Conservation (phyloP, 371 early-diverging fungal species). For the Circinella minor region DNA sequence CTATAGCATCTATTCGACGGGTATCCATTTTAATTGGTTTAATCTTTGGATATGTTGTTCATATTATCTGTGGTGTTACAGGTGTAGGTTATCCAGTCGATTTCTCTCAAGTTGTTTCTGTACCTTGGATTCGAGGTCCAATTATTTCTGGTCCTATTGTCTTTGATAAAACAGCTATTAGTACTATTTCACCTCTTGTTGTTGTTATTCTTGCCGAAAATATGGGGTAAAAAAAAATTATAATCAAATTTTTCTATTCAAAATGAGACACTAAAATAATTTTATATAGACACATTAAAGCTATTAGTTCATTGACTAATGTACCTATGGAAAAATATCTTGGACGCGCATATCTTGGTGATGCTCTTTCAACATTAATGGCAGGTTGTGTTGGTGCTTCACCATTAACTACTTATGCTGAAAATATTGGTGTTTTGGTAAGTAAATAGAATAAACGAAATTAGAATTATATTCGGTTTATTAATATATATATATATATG, state of each 20-base stretch:
- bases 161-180: conserved; percentile 53
- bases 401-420: conserved; percentile 62
- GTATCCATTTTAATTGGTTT: conserved; percentile 57
- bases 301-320: conserved; percentile 56
- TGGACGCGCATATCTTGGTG: conserved; percentile 61
- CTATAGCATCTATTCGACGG: conserved; percentile 22
- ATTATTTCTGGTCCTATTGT: conserved; percentile 16
- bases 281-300: conserved; percentile 52
- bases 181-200: conserved; percentile 58
- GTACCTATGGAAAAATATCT: conserved; percentile 50
- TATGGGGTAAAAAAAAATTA: conserved; percentile 24
- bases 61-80: conserved; percentile 44
- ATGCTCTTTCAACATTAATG: conserved; percentile 61
- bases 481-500: neutral
- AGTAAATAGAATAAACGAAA: neutral
- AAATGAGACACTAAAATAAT: neutral
- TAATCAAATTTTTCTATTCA: neutral
- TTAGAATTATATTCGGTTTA: too few relatives aligned
- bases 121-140: conserved; percentile 24
- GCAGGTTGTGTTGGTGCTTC: conserved; percentile 53
- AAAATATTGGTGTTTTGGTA: conserved; percentile 62
- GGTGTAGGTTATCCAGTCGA: conserved; percentile 52
- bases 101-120: conserved; percentile 40
- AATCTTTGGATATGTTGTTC: conserved; percentile 51
- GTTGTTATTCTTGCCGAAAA: conserved; percentile 61